Evolutionary conservation across 2,329 filamentous ascomycete genomes (phyloP), one percentile per base, ranked within the genome.

Genomic region (Epichloe sibirici): DNA sequence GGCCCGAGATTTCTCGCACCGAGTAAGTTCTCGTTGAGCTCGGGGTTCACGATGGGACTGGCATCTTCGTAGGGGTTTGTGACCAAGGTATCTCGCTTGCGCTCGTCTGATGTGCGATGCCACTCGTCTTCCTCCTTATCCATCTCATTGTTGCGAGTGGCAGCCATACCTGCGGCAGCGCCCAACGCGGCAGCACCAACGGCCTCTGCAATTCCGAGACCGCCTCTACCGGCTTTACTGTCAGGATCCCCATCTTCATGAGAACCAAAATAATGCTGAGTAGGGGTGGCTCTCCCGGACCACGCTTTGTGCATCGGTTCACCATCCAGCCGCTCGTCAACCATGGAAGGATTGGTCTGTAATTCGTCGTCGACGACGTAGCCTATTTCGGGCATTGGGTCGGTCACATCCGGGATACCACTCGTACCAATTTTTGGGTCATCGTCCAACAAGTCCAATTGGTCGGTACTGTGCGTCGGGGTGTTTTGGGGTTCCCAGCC

Each of bases 281-380:
- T 70, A 2, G 80, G 78, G 1, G 79, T 82, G 11, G 73, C 68
- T 52, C 78, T 72, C 51, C 79, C 78, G 35, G 74, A 74, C 74
- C 79, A 82, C 51, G 75, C 71, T 48, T 77, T 74, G 37, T 58
- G 57, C 6, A 55, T 57, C 17, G 57, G 52, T 31, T 67, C 62
- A 2, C 78, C 81, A 49, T 81, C 83, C 48, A 86, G 78, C 1
- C 83, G 84, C 17, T 86, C 88, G 58, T 90, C 79, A 42, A 94
- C 82, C 48, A 90, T 76, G 0, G 90, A 95, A 3, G 89, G 89
- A 63, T 94, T 94, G 17, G 90, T 95, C 45, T 81, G 84, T 15
- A 88, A 77, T 56, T 94, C 89, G 39, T 81, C 77, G 11, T 77
- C 73, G 2, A 70, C 73, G 2, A 70, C 59, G 58, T 88, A 85